Evolutionary conservation across 768 basidiomycete genomes (phyloP).

Genomic region (Calocybe indica): DNA sequence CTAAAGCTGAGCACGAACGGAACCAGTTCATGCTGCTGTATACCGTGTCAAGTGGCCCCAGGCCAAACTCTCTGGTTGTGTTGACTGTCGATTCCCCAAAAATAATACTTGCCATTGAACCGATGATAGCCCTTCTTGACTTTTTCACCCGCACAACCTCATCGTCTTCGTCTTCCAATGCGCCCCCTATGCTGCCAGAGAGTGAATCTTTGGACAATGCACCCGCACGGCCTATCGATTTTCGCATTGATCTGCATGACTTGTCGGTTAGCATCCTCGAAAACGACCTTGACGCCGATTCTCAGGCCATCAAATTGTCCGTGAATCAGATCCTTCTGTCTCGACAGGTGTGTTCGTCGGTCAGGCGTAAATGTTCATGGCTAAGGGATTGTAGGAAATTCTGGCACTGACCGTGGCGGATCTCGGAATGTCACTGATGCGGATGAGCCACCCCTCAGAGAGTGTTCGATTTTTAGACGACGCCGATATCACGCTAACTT

Average conservation of each 20-base stretch:
- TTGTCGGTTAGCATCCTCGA: slow-evolving; percentile 87
- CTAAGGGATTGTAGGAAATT: slow-evolving; percentile 47
- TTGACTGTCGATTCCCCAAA: slow-evolving; percentile 90
- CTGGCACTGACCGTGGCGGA: slow-evolving; percentile 73
- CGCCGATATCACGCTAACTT: slow-evolving; percentile 78
- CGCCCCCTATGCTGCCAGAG: neutral
- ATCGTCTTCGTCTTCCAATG: neutral
- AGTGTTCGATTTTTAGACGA: slow-evolving; percentile 92
- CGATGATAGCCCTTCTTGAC: slow-evolving; percentile 79
- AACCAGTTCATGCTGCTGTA: slow-evolving; percentile 95
- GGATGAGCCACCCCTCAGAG: slow-evolving; percentile 81
- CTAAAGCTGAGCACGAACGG: slow-evolving; percentile 78
- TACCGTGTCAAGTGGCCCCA: slow-evolving; percentile 59
- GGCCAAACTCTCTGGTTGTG: slow-evolving; percentile 62
- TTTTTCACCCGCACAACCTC: slow-evolving; percentile 62
- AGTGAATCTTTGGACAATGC: neutral
- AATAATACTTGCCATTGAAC: slow-evolving; percentile 89
- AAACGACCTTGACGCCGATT: slow-evolving; percentile 68
- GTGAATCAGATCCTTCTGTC: slow-evolving; percentile 83
- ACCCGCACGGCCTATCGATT: slow-evolving; percentile 32
- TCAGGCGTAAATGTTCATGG: neutral
- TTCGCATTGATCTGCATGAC: slow-evolving; percentile 86
- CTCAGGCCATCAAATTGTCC: slow-evolving; percentile 83
- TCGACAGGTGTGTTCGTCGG: slow-evolving; percentile 62
- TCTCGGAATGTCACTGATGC: slow-evolving; percentile 90